Evolutionary conservation across 2,329 filamentous ascomycete genomes (phyloP), one percentile per base, ranked within the genome.

Genomic region (Fonsecaea multimorphosa): DNA sequence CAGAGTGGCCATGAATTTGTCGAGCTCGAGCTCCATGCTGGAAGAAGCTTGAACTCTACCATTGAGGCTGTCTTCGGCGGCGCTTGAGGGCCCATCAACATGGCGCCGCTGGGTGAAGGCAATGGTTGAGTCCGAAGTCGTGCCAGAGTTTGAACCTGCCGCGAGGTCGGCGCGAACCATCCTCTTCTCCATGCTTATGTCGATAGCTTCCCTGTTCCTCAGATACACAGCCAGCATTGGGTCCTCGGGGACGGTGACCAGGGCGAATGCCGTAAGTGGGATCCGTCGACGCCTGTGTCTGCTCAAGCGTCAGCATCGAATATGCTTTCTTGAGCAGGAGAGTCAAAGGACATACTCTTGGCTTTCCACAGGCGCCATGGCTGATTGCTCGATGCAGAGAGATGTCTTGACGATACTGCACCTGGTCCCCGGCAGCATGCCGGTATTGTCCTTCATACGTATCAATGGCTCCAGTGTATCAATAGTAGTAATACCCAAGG

Each of bases 151-250:
- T 1, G 34, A 16, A 29, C 36, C 31, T 31, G 14, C 38, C 24
- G 54, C 57, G 12, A 19, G 19, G 7, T 34, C n/a, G 12, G 61
- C 7, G 16, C 53, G 1, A 5, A 36, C 24, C 52, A 59, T 56
- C 31, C 60, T 56, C 24, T 24, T 31, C 55, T 59, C 62, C 44
- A 66, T 38, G 38, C 64, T 66, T 5, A 63, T 52, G 31, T 66
- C 64, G n/a, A 63, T 51, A 14, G 58, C 36, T 19, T 66, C 64
- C 34, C 22, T 58, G 34, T 16, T 56, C 14, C 52, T 44, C 31
- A 67, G 64, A 56, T 66, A 67, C 9, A 22, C 57, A 34, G 57
- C 64, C n/a, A 67, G 46, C 61, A 64, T 67, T 22, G 65, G 36
- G 24, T 61, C 61, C 27, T 67, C 65, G 3, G 65, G 65, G 27